phyloP scores from a whole-genome alignment of 1,284 basidiomycete species.

The Cystobasidium sp. region DNA sequence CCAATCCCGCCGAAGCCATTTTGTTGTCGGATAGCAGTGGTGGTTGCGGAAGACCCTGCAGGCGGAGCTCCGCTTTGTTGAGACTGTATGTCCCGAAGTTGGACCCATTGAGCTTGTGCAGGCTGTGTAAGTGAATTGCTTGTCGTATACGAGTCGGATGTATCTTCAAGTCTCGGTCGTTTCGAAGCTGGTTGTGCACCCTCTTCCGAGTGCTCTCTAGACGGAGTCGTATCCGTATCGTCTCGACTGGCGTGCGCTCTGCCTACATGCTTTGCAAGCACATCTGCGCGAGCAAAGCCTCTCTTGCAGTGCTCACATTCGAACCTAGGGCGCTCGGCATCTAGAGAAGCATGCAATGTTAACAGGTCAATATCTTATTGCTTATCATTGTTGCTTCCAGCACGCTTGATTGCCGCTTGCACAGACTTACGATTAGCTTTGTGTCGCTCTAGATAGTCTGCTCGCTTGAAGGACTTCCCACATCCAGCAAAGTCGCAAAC shows the following conservation, averaged over 20 bases:
- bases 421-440: conserved; percentile 17
- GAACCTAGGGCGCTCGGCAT: conserved; percentile 2
- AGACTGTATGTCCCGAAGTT: conserved; percentile 4
- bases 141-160: not conserved
- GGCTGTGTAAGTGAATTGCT: not conserved
- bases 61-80: not conserved
- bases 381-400: conserved; percentile 5
- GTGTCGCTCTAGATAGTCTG: conserved; percentile 14
- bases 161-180: not conserved
- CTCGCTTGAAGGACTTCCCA: conserved; percentile 16
- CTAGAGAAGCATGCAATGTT: not conserved
- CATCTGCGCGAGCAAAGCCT: conserved; percentile 19
- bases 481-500: conserved; percentile 15
- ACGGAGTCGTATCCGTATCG: not conserved
- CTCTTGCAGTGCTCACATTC: conserved; percentile 20
- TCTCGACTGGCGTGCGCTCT: not conserved
- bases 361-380: not conserved
- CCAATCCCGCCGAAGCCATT: not conserved
- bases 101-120: conserved; percentile 5
- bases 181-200: not conserved
- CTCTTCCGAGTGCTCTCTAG: not conserved
- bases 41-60: not conserved
- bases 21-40: not conserved
- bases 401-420: not conserved
- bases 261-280: conserved; percentile 14